These are phyloP conservation scores for Rhizopus delemar DNA, from an alignment of 371 early-diverging fungal species.

Conservation along the genomic window DNA sequence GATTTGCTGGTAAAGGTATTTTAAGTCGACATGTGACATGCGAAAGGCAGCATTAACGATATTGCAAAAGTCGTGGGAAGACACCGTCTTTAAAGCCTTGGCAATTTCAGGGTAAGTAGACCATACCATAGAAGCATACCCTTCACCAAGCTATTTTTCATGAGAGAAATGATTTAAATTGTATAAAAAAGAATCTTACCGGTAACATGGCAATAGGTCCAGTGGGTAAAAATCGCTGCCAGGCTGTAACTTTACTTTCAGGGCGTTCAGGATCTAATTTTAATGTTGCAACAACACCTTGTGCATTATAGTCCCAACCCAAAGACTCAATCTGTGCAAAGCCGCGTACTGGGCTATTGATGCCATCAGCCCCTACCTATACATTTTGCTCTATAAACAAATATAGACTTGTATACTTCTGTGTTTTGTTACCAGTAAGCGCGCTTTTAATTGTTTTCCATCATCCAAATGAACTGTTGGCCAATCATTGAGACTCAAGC, in stretches of 20 bases:
- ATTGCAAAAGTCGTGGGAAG: constrained; percentile 62
- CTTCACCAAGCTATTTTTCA: constrained; percentile 48
- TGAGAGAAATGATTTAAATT: background rate
- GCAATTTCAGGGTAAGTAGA: constrained; percentile 72
- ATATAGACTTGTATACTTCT: background rate
- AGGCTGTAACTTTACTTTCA: constrained; percentile 67
- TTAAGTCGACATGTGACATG: constrained; percentile 71
- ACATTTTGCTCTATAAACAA: constrained; percentile 1
- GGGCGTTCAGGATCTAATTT: constrained; percentile 41
- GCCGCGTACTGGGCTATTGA: constrained; percentile 81
- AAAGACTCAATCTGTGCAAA: constrained; percentile 81
- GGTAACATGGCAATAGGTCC: constrained; percentile 95
- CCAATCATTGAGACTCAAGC: constrained; percentile 60
- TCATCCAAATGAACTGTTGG: constrained; percentile 61
- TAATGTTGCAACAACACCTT: constrained; percentile 91
- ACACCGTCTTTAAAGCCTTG: constrained; percentile 59
- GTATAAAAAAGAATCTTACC: constrained; percentile 39
- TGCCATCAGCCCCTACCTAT: constrained; percentile 89
- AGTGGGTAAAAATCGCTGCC: constrained; percentile 92
- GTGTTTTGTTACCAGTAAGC: constrained; percentile 52
- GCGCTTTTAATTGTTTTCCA: constrained; percentile 54
- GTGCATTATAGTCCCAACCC: constrained; percentile 88
- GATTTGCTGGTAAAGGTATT: constrained; percentile 67
- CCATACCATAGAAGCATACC: constrained; percentile 90
- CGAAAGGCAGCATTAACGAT: constrained; percentile 85